phyloP scores from a whole-genome alignment of 2,329 filamentous ascomycete genomes.

The Beauveria scarabaeidicola region DNA sequence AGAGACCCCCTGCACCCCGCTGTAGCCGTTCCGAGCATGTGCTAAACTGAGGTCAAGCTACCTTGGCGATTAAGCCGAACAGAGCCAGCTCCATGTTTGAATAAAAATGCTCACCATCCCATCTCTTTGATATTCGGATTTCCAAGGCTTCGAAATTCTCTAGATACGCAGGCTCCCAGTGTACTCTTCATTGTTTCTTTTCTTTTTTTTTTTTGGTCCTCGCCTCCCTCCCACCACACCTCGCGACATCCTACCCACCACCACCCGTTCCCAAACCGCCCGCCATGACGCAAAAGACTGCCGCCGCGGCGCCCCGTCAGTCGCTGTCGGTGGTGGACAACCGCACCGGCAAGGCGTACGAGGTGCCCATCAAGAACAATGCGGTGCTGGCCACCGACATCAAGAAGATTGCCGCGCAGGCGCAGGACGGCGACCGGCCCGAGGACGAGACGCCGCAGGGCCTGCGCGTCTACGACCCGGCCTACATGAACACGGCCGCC shows the following conservation, averaged over 20 bases:
- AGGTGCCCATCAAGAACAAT: conserved; percentile 41
- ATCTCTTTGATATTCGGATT: background rate
- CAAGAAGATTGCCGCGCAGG: conserved; percentile 38
- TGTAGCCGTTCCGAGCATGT: conserved; percentile 2
- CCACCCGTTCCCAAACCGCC: background rate
- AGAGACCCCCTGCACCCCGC: background rate
- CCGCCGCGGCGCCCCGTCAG: conserved; percentile 15
- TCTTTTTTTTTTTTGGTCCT: background rate
- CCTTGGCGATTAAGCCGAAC: background rate
- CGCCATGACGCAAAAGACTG: conserved; percentile 11
- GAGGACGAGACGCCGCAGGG: conserved; percentile 41
- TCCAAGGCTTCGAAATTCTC: background rate
- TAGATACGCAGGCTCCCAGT: background rate
- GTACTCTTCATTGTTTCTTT: background rate
- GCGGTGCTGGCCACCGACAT: conserved; percentile 41
- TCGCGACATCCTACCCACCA: background rate
- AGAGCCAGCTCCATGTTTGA: background rate
- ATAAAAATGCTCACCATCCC: background rate
- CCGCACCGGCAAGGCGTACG: conserved; percentile 38
- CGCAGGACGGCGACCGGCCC: conserved; percentile 25
- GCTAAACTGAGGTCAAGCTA: background rate
- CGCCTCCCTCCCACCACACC: background rate
- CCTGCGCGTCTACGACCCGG: conserved; percentile 42
- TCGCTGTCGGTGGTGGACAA: conserved; percentile 39
- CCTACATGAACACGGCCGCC: conserved; percentile 45